Evolutionary conservation across 768 basidiomycete genomes (phyloP).

Genomic region (Suillus luteus): DNA sequence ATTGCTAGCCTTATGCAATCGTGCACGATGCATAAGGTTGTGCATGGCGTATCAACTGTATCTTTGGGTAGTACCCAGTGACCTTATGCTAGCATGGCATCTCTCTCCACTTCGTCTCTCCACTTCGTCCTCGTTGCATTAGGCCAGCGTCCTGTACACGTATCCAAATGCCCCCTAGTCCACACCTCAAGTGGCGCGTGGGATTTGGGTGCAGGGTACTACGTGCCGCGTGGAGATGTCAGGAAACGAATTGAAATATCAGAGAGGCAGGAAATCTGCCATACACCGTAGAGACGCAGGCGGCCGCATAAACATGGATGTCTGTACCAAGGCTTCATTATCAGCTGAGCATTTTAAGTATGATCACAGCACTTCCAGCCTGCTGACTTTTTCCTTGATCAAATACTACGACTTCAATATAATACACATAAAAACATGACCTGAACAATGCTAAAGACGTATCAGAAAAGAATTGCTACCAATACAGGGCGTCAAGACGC

Average conservation of each 20-base stretch:
- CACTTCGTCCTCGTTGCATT: neutral
- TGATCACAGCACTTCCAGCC: neutral
- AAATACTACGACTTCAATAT: neutral
- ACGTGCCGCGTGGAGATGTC: neutral
- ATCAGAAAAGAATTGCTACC: neutral
- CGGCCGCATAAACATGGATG: neutral
- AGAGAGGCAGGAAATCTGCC: neutral
- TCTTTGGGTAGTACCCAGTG: neutral
- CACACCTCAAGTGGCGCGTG: neutral
- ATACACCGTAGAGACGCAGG: neutral
- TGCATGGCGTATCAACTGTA: neutral
- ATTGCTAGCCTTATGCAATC: neutral
- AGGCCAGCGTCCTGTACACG: neutral
- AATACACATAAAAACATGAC: neutral
- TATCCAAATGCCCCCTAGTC: no score
- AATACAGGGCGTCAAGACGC: neutral
- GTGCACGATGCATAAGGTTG: neutral
- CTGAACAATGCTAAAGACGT: neutral
- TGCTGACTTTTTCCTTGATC: neutral
- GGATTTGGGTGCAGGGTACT: neutral
- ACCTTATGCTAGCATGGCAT: neutral
- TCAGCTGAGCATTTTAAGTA: neutral
- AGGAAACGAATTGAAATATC: neutral
- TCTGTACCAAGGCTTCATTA: neutral
- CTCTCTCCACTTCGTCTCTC: neutral